Percentiles rank a stretch among this genome's conserved stretches.
Conservation (phyloP, 768 basidiomycete genomes). For the Lentinula aciculospora region DNA sequence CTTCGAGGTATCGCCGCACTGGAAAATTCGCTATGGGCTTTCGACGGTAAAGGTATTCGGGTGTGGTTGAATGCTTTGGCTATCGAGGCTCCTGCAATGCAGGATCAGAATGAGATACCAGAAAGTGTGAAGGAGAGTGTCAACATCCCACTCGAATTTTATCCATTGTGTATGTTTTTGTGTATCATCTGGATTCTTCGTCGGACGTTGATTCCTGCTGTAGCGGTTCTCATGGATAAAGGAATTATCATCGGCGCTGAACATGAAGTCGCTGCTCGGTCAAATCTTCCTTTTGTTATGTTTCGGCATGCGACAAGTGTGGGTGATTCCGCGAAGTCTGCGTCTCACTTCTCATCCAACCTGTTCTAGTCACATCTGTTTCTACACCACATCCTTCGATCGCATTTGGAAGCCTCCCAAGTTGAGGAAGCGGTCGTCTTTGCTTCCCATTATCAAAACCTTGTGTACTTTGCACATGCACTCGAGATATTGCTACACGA, state of each 20-base stretch:
- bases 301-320: slow-evolving; percentile 91
- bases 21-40: slow-evolving; percentile 98
- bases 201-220: neutral
- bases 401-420: slow-evolving; percentile 63
- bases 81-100: slow-evolving; percentile 56
- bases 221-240: slow-evolving; percentile 98
- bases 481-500: slow-evolving; percentile 93
- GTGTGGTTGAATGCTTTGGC: slow-evolving; percentile 96
- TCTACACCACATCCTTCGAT: slow-evolving; percentile 84
- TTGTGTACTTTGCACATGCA: slow-evolving; percentile 91
- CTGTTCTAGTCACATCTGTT: slow-evolving; percentile 82
- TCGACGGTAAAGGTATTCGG: slow-evolving; percentile 82
- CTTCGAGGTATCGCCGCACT: slow-evolving; percentile 86
- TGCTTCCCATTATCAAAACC: slow-evolving; percentile 78
- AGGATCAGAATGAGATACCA: slow-evolving; percentile 25
- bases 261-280: slow-evolving; percentile 72
- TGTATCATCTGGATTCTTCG: neutral
- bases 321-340: slow-evolving; percentile 20
- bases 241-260: slow-evolving; percentile 97
- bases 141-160: slow-evolving; percentile 88
- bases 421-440: slow-evolving; percentile 78
- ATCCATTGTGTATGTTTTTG: slow-evolving; percentile 74
- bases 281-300: slow-evolving; percentile 81
- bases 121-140: slow-evolving; percentile 86
- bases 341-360: slow-evolving; percentile 3